These are phyloP conservation scores for Russula compacta DNA, from an alignment of 768 basidiomycete genomes.

Conservation along the genomic window DNA sequence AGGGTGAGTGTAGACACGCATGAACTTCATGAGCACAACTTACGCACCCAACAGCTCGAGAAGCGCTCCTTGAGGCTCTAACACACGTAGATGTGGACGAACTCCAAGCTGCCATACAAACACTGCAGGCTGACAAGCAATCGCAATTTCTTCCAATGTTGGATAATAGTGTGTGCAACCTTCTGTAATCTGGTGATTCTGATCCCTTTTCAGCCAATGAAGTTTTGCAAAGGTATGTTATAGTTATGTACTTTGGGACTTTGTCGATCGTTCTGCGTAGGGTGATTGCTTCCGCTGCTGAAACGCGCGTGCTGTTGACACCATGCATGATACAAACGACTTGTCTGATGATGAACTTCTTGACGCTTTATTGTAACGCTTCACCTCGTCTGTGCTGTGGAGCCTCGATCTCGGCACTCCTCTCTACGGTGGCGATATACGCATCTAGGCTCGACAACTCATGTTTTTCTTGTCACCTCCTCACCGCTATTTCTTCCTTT, in stretches of 20 bases:
- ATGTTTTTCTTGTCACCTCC: conserved; percentile 3
- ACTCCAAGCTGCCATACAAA: background rate
- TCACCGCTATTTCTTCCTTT: background rate
- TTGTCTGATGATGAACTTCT: conserved; percentile 9
- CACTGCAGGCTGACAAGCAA: conserved; percentile 1
- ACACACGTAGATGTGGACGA: background rate
- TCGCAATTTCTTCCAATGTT: conserved; percentile 3
- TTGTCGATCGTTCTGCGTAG: background rate
- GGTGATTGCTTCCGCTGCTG: background rate
- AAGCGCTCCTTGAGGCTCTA: conserved; percentile 1
- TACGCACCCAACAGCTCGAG: background rate
- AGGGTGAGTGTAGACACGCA: background rate
- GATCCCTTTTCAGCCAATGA: background rate
- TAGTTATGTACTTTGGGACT: background rate
- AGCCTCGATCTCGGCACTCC: background rate
- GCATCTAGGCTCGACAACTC: background rate
- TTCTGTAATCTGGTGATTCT: background rate
- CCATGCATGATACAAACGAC: background rate
- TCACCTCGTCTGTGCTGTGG: background rate
- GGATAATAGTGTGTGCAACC: background rate
- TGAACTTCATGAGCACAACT: background rate
- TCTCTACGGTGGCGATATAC: background rate
- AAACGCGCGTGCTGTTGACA: background rate
- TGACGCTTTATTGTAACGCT: conserved; percentile 5
- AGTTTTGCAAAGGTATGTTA: conserved; percentile 1